phyloP scores from a whole-genome alignment of 2,329 filamentous ascomycete species.

The Fusarium algeriense region DNA sequence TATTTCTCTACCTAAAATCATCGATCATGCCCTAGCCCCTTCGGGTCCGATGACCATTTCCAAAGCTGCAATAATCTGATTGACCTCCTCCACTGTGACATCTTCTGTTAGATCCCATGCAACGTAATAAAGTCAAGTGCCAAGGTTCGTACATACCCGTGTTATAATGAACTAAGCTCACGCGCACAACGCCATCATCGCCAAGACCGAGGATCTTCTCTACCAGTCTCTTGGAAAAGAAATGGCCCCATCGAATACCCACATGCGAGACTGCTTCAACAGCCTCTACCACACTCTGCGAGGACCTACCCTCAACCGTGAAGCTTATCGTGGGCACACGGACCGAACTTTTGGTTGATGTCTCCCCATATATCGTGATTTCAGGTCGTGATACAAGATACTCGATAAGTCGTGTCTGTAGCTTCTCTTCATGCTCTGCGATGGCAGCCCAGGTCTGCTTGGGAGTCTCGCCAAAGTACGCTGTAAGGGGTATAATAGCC shows the following conservation, averaged over 20 bases:
- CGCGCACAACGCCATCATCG: neutral
- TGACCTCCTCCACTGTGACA: neutral
- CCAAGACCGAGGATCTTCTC: neutral
- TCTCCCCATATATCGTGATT: neutral
- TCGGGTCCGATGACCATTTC: neutral
- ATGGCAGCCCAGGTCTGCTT: neutral
- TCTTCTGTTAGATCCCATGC: neutral
- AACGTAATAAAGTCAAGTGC: neutral
- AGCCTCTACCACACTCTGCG: neutral
- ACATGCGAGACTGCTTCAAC: neutral
- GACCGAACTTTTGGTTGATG: neutral
- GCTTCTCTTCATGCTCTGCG: neutral
- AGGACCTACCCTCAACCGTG: neutral
- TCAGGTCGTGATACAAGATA: neutral
- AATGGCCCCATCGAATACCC: slow-evolving; percentile 8
- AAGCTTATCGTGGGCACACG: slow-evolving; percentile 4
- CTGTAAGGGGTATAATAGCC: neutral
- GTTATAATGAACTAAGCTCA: slow-evolving; percentile 9
- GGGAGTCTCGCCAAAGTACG: slow-evolving; percentile 2
- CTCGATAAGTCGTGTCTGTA: neutral
- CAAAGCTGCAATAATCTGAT: neutral
- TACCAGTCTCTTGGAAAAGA: slow-evolving; percentile 3
- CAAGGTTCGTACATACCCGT: neutral
- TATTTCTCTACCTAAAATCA: too few species aligned
- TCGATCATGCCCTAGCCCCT: neutral